Percentiles rank a stretch among this genome's conserved stretches.
Conservation (phyloP, 495 filamentous ascomycete genomes). For the Pyrenula massariospora region DNA sequence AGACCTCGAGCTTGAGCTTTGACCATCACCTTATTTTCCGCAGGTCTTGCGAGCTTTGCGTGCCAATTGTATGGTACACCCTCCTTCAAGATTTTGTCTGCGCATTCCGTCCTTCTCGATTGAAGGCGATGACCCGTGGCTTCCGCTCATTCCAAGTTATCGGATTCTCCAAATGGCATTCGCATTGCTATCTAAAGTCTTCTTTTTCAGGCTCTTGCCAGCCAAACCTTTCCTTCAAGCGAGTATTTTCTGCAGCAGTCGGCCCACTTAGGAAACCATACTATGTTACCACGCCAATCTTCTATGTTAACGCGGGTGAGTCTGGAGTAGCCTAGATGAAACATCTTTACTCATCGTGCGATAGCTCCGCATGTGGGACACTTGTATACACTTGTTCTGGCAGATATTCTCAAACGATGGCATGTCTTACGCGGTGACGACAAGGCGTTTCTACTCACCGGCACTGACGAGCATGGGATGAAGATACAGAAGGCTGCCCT, state of each 20-base stretch:
- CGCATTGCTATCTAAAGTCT: neutral
- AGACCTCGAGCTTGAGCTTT: neutral
- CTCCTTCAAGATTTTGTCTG: neutral
- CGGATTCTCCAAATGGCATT: neutral
- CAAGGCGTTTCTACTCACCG: slow-evolving; percentile 67
- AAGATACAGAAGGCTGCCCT: slow-evolving; percentile 85
- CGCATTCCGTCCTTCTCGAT: neutral
- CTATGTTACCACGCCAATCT: slow-evolving; percentile 95
- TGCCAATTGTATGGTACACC: neutral
- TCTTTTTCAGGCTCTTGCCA: neutral
- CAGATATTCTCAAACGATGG: slow-evolving; percentile 90
- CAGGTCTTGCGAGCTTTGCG: neutral
- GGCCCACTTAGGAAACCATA: slow-evolving; percentile 53
- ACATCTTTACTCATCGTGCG: slow-evolving; percentile 10
- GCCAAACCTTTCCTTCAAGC: neutral
- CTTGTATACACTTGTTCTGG: slow-evolving; percentile 81
- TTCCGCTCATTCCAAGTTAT: neutral
- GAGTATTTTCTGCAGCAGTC: neutral
- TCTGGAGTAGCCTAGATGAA: neutral
- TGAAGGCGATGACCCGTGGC: neutral
- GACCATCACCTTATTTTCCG: neutral
- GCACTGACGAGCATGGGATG: slow-evolving; percentile 97
- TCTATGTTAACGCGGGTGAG: slow-evolving; percentile 95
- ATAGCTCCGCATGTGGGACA: slow-evolving; percentile 90
- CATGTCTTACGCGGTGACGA: slow-evolving; percentile 57